Base-by-base conservation (phyloP, 2,329 filamentous ascomycete species). In the Clonostachys chloroleuca region DNA sequence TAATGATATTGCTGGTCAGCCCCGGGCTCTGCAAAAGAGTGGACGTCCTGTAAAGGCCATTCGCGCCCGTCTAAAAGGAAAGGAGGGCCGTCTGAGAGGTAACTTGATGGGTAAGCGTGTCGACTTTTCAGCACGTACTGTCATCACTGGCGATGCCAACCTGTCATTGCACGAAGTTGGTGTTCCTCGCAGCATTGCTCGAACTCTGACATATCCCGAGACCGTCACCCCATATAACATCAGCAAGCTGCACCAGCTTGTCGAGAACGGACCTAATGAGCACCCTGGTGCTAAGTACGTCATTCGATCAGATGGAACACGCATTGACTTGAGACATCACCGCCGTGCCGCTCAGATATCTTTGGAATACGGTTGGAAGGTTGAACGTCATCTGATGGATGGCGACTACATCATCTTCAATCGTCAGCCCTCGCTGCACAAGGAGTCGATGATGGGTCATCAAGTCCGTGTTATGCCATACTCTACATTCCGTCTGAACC, bases 381-480 rank as follows among this genome's bases (percentile, higher is more conserved):
- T 99, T 35, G 94, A 99, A 70, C 87, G 94, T 52, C 94, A 99
- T 69, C 83, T 99, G 54, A 85, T 95, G 59, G 90, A 96, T 60
- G 92, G 92, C 49, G 94, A 99, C 68, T 95, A 90, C 55, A 97
- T 99, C 70, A 92, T 99, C 62, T 99, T 99, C 83, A 99, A 99
- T 68, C 94, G 94, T 78, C 94, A 99, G 65, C 94, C 94, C 1
- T 99, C 94, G 35, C 77, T 99, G 60, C 94, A 99, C 78, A 99
- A 99, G 70, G 94, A 99, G 65, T 99, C 94, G 51, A 99, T 99
- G 94, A 99, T 99, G 95, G 94, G 90, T 68, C 94, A 99, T 70
- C 85, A 90, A 58, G 94, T 99, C 53, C 86, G 87, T 51, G 94
- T 99, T 51, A 97, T 99, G 92, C 94, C 94, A 4, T 99, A 96